Conservation (phyloP, 1,139 yeast genomes). For the Geotrichum fermentans region DNA sequence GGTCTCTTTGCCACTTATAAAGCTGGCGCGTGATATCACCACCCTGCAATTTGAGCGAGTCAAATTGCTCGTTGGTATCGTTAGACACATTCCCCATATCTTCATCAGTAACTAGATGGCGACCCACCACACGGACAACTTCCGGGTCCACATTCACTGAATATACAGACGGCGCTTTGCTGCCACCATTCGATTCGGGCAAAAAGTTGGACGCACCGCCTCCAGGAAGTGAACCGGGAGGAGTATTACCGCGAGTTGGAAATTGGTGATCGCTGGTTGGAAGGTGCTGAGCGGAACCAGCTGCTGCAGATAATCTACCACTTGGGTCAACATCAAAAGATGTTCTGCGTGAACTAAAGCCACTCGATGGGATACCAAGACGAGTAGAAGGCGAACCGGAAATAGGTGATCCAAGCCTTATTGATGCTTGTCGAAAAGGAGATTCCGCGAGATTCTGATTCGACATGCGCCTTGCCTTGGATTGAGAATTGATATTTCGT, state of each 20-base stretch:
- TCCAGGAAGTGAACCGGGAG: slow-evolving; percentile 10
- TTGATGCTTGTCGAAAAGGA: slow-evolving; percentile 31
- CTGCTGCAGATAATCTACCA: slow-evolving; percentile 5
- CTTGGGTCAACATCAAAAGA: slow-evolving; percentile 16
- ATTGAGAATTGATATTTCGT: slow-evolving; percentile 10
- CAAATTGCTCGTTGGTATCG: slow-evolving; percentile 40
- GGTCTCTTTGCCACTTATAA: slow-evolving; percentile 64
- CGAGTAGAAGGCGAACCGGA: slow-evolving; percentile 15
- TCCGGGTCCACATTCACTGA: slow-evolving; percentile 40
- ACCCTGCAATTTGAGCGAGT: slow-evolving; percentile 65
- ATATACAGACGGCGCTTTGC: slow-evolving; percentile 17
- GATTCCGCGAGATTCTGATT: slow-evolving; percentile 23
- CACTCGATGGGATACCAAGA: slow-evolving; percentile 8
- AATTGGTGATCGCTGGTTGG: slow-evolving; percentile 10
- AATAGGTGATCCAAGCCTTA: slow-evolving; percentile 28
- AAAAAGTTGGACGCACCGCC: background rate
- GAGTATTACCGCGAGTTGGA: slow-evolving; percentile 12
- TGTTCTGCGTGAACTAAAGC: slow-evolving; percentile 15
- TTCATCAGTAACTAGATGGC: slow-evolving; percentile 47
- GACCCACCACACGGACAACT: slow-evolving; percentile 51
- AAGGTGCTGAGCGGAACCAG: background rate
- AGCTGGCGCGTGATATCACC: slow-evolving; percentile 84
- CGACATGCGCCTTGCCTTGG: slow-evolving; percentile 17
- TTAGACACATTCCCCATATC: slow-evolving; percentile 18
- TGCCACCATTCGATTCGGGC: slow-evolving; percentile 2